These are phyloP conservation scores for Avicennia marina DNA, from an alignment of 257 asterid genomes.

Conservation along the genomic window DNA sequence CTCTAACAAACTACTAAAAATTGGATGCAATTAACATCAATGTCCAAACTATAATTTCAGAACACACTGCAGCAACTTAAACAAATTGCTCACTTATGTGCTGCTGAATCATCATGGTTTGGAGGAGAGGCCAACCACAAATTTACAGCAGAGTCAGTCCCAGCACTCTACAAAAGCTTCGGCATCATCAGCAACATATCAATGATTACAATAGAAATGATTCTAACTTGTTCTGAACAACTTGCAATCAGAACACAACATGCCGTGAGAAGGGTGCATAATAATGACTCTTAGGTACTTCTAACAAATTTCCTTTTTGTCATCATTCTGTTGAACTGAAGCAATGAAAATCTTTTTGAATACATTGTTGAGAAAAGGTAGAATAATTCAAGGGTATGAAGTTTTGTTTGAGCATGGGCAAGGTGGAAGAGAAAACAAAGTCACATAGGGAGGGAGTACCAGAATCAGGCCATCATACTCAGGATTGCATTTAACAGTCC, in stretches of 20 bases:
- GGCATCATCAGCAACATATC: conserved; percentile 27
- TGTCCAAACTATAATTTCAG: neutral
- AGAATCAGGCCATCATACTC: conserved; percentile 80
- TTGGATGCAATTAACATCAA: neutral
- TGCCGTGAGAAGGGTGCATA: neutral
- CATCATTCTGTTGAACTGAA: neutral
- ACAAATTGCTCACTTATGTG: conserved; percentile 46
- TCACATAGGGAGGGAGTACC: conserved; percentile 41
- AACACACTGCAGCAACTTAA: neutral
- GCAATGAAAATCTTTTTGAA: neutral
- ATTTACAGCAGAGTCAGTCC: conserved; percentile 95
- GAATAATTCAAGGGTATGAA: conserved; percentile 6
- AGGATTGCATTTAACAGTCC: conserved; percentile 94
- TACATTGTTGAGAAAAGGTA: conserved; percentile 4
- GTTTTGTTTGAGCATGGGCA: neutral
- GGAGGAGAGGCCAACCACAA: conserved; percentile 68
- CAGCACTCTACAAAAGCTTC: conserved; percentile 76
- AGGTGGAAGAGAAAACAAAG: conserved; percentile 11
- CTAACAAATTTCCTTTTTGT: conserved; percentile 6
- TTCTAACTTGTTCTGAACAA: conserved; percentile 14
- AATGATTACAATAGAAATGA: conserved; percentile 18
- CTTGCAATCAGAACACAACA: conserved; percentile 10
- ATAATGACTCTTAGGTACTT: conserved; percentile 3
- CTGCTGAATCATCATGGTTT: conserved; percentile 31
- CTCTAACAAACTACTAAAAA: neutral